A percentile compares a stretch with the other conserved stretches of the same genome.
These are phyloP conservation scores for Trifolium dubium DNA, from an alignment of 306 rosid genomes.

Conservation along the genomic window DNA sequence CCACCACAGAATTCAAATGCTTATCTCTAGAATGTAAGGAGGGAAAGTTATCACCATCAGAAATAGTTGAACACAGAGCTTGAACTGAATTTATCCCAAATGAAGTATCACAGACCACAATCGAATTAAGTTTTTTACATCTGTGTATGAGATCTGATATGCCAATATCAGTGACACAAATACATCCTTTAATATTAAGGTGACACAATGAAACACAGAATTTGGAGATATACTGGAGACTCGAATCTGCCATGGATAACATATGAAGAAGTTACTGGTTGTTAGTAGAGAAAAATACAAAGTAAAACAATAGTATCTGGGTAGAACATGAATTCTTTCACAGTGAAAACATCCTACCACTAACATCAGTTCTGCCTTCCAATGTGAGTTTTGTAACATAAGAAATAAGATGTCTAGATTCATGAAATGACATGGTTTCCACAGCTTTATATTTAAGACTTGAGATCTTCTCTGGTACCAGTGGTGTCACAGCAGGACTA, in stretches of 20 bases:
- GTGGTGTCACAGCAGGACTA: constrained; percentile 43
- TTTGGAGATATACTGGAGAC: constrained; percentile 62
- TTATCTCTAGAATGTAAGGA: constrained; percentile 43
- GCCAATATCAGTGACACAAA: constrained; percentile 70
- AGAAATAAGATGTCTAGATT: constrained; percentile 47
- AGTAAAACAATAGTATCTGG: constrained; percentile 13
- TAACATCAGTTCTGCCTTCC: constrained; percentile 80
- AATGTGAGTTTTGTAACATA: constrained; percentile 64
- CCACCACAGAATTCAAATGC: constrained; percentile 51
- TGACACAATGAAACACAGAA: constrained; percentile 58
- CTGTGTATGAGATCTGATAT: constrained; percentile 58
- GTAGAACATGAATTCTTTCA: constrained; percentile 17
- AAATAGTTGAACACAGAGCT: constrained; percentile 65
- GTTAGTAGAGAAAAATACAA: background rate
- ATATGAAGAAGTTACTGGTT: background rate
- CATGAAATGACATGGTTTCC: constrained; percentile 44
- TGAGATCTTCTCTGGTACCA: constrained; percentile 44
- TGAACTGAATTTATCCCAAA: constrained; percentile 69
- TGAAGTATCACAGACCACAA: constrained; percentile 70
- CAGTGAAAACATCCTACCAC: constrained; percentile 60
- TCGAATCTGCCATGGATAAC: constrained; percentile 59
- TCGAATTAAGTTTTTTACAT: constrained; percentile 58
- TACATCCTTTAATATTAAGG: constrained; percentile 77
- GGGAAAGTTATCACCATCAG: constrained; percentile 39
- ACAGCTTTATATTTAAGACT: constrained; percentile 30